A percentile compares a stretch with the other conserved stretches of the same genome.
phyloP scores from a whole-genome alignment of 129 eudicot genomes.

The Scalesia atractyloides region DNA sequence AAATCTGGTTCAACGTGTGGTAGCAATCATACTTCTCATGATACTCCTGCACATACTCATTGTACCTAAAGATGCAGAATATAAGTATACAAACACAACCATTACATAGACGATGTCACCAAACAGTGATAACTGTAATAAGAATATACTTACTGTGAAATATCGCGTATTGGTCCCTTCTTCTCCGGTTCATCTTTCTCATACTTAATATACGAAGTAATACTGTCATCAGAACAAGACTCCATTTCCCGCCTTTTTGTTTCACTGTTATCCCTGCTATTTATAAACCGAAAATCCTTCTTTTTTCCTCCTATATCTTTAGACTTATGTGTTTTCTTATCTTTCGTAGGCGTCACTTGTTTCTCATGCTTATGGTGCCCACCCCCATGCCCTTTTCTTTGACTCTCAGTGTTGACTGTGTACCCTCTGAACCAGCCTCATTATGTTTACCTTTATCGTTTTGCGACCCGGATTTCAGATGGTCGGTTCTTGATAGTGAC shows the following conservation, averaged over 20 bases:
- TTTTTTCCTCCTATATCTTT: constrained; percentile 44
- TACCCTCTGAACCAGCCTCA: constrained; percentile 36
- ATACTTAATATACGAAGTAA: constrained; percentile 63
- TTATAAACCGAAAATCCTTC: constrained; percentile 47
- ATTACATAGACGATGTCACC: constrained; percentile 18
- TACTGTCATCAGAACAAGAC: constrained; percentile 67
- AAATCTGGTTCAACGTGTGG: constrained; percentile 57
- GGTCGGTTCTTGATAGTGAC: constrained; percentile 35
- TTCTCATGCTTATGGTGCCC: constrained; percentile 48
- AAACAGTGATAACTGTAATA: background rate
- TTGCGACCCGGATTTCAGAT: constrained; percentile 46
- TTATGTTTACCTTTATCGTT: constrained; percentile 45
- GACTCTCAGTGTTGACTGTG: constrained; percentile 43
- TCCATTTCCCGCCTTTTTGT: constrained; percentile 57
- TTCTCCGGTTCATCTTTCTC: constrained; percentile 88
- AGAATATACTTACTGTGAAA: constrained; percentile 59
- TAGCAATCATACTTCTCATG: constrained; percentile 82
- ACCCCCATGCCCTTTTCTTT: constrained; percentile 40
- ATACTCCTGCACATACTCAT: constrained; percentile 84
- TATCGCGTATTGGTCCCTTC: constrained; percentile 84
- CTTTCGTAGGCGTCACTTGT: constrained; percentile 48
- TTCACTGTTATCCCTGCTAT: constrained; percentile 40
- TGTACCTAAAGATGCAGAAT: constrained; percentile 56
- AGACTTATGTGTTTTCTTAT: constrained; percentile 55
- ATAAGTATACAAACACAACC: constrained; percentile 17